Conservation (phyloP, 1,284 basidiomycete species). For the Leccinum cinnamomeum region DNA sequence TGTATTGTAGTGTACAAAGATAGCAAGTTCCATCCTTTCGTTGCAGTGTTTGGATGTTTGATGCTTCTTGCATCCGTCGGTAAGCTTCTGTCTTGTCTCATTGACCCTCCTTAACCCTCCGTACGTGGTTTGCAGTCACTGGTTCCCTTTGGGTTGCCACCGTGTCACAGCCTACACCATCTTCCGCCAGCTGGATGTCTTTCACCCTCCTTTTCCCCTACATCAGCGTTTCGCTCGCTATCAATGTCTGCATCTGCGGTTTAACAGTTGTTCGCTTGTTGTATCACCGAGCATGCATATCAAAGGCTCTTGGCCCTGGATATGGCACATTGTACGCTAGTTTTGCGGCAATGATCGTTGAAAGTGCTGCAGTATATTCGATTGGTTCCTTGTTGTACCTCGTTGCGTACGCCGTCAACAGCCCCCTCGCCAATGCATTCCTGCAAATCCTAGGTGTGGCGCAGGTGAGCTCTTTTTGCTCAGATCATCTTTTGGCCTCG, state of each 20-base stretch:
- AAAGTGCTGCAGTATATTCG: slow-evolving; percentile 33
- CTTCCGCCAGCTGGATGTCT: slow-evolving; percentile 30
- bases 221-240: slow-evolving; percentile 33
- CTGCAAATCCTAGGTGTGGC: slow-evolving; percentile 33
- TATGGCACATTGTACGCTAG: slow-evolving; percentile 32
- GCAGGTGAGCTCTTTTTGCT: slow-evolving; percentile 21
- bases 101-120: neutral
- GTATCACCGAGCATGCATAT: slow-evolving; percentile 32
- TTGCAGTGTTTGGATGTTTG: slow-evolving; percentile 22
- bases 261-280: slow-evolving; percentile 32
- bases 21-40: slow-evolving; percentile 24
- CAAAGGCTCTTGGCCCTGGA: slow-evolving; percentile 27
- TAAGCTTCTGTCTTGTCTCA: slow-evolving; percentile 3
- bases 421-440: slow-evolving; percentile 31
- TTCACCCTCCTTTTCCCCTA: slow-evolving; percentile 34
- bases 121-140: slow-evolving; percentile 21
- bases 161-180: slow-evolving; percentile 24
- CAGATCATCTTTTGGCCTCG: neutral
- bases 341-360: slow-evolving; percentile 33
- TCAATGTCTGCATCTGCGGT: slow-evolving; percentile 32
- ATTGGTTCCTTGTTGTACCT: slow-evolving; percentile 33
- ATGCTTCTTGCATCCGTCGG: slow-evolving; percentile 30
- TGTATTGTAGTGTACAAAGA: slow-evolving; percentile 36
- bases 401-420: slow-evolving; percentile 24
- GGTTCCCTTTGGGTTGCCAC: slow-evolving; percentile 30